These are phyloP conservation scores for Globisporangium viniferum DNA, from an alignment of 352 stramenopile species.

Conservation along the genomic window DNA sequence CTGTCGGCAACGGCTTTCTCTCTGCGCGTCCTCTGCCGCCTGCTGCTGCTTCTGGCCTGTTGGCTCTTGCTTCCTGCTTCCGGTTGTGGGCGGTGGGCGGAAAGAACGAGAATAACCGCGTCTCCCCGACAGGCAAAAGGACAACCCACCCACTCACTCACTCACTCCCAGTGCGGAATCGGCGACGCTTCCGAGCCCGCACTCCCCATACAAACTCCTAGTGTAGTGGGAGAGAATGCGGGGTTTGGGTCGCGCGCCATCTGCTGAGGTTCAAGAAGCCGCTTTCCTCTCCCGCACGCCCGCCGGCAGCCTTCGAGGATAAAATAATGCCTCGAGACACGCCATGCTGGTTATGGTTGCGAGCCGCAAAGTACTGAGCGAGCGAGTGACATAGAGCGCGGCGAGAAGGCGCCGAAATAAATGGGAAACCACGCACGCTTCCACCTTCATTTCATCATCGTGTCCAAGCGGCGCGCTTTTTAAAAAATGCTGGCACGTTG, in stretches of 20 bases:
- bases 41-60: background rate
- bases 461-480: background rate
- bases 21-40: background rate
- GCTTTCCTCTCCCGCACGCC: conserved; percentile 2
- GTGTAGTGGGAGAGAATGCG: conserved; percentile 1
- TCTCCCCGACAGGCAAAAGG: background rate
- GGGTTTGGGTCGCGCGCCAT: background rate
- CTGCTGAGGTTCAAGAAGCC: conserved; percentile 2
- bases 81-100: background rate
- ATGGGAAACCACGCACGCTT: background rate
- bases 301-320: background rate
- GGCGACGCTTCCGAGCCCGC: background rate
- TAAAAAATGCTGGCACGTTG: background rate
- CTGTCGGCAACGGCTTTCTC: background rate
- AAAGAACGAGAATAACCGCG: conserved; percentile 5
- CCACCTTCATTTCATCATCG: background rate
- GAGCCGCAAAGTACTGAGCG: background rate
- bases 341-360: background rate
- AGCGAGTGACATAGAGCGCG: background rate
- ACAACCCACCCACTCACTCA: background rate
- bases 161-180: background rate
- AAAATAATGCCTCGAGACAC: background rate
- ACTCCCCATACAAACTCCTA: conserved; percentile 1
- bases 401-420: background rate
- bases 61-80: background rate